These are phyloP conservation scores for Hippophae tibetana DNA, from an alignment of 306 rosid species.

Conservation along the genomic window DNA sequence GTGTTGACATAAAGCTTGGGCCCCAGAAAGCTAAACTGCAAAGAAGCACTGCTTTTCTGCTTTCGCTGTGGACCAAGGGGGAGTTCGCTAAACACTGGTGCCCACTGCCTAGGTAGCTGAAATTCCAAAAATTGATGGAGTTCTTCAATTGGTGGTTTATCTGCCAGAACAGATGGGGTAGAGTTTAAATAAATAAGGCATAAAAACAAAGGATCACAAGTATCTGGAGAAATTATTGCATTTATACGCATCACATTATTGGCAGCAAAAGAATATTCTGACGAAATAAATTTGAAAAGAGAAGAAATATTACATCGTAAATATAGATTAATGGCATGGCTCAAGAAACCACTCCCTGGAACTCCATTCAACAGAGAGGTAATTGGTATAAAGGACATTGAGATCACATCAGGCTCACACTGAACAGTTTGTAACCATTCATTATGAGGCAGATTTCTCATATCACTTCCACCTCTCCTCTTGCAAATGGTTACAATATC, in stretches of 20 bases:
- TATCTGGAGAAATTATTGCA: too few relatives aligned
- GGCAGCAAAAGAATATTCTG: constrained; percentile 1
- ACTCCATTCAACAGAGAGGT: constrained; percentile 91
- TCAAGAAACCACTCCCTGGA: constrained; percentile 93
- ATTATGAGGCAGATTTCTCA: constrained; percentile 44
- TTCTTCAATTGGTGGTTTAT: constrained; percentile 89
- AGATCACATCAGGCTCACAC: constrained; percentile 80
- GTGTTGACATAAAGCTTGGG: constrained; percentile 88
- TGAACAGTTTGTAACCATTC: constrained; percentile 90
- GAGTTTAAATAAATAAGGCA: not conserved
- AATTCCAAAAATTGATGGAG: constrained; percentile 97
- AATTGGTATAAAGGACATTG: constrained; percentile 90
- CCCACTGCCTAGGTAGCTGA: constrained; percentile 98
- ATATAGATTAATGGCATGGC: constrained; percentile 96
- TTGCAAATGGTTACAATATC: constrained; percentile 59
- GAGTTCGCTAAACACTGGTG: constrained; percentile 93
- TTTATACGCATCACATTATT: too few relatives aligned
- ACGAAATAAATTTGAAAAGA: constrained; percentile 2
- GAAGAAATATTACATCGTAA: constrained; percentile 60
- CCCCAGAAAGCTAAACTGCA: constrained; percentile 93
- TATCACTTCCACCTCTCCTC: constrained; percentile 87
- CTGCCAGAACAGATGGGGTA: constrained; percentile 36
- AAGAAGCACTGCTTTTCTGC: constrained; percentile 58
- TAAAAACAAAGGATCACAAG: too few relatives aligned
- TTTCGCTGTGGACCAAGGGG: constrained; percentile 97